Evolutionary conservation across 2,329 filamentous ascomycete genomes (phyloP), one percentile per base, ranked within the genome.

Genomic region (Aspergillus fumigatus): DNA sequence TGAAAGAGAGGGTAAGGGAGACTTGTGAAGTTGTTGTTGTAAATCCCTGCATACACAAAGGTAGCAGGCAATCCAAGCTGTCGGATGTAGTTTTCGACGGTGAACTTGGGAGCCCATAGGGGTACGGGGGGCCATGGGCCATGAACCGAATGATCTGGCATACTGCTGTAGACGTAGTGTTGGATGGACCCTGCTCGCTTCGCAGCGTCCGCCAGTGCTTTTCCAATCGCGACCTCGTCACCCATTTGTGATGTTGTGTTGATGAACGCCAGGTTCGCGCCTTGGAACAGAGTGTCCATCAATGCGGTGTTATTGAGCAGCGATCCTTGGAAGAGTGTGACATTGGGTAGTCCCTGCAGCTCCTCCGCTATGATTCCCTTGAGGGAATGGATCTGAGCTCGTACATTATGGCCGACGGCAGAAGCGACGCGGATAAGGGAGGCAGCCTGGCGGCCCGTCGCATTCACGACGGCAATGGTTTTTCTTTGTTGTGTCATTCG

Each of bases 11-110:
- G 94, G 70, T 96, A 97, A 1, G 86, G 86, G 32, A 97, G 81
- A 49, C 90, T 94, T 29, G 93, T 97, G 76, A 97, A 99, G 73
- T 99, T 97, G 77, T 97, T 97, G 81, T 97, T 96, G 80, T 97
- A 99, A 67, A 97, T 97, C 58, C 93, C 94, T 9, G 92, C 91
- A 75, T 97, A 97, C 62, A 97, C 88, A 73, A 96, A 97, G 0
- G 93, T 97, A 1, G 92, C 87, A 0, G 90, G 90, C 10, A 97
- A 80, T 9, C 87, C 87, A 43, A 96, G 84, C 70, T 91, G 84
- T 56, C 90, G 86, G 52, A 97, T 84, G 73, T 97, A 96, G 54
- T 94, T 89, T 75, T 97, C 94, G 45, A 97, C 88, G 51, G 89
- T 87, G 74, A 95, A 92, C 75, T 99, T 99, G 59, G 88, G 87